A percentile compares a stretch with the other conserved stretches of the same genome.
phyloP scores from a whole-genome alignment of 2,329 filamentous ascomycete genomes.

The Herpomyces periplanetae region DNA sequence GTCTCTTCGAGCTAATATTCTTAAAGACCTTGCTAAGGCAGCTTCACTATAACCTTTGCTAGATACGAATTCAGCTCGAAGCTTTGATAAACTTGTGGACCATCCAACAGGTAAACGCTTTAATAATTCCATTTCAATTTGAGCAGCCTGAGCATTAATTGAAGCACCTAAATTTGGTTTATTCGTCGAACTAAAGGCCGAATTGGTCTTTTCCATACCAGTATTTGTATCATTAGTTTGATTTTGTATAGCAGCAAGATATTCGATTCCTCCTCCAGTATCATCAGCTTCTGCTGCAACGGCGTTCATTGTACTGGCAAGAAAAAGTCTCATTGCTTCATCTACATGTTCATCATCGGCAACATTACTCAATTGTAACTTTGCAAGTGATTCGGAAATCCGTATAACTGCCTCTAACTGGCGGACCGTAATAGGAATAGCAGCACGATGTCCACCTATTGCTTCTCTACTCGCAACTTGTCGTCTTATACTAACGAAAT shows the following conservation, averaged over 20 bases:
- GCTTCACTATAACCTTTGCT: conserved; percentile 63
- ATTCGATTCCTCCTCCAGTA: too few species aligned
- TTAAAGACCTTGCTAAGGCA: conserved; percentile 39
- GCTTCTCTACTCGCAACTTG: conserved; percentile 74
- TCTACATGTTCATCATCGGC: conserved; percentile 76
- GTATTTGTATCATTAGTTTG: too few species aligned
- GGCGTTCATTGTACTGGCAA: conserved; percentile 89
- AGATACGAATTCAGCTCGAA: conserved; percentile 66
- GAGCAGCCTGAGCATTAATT: too few species aligned
- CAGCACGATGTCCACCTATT: conserved; percentile 55
- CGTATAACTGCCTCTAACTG: conserved; percentile 89
- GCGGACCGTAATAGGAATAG: conserved; percentile 84
- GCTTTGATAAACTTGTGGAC: conserved; percentile 54
- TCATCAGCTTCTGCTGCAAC: conserved; percentile 38
- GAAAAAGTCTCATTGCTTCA: conserved; percentile 80
- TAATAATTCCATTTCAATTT: conserved; percentile 58
- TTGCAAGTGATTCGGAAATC: conserved; percentile 80
- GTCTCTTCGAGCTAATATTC: conserved; percentile 52
- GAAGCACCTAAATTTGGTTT: too few species aligned
- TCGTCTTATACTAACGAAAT: conserved; percentile 79
- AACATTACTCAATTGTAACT: conserved; percentile 45
- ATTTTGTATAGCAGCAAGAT: too few species aligned
- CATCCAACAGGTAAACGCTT: conserved; percentile 66
- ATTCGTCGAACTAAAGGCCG: too few species aligned
- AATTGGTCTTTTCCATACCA: too few species aligned